Conservation (phyloP, 108 stramenopile species). For the Nitzschia inconspicua region DNA sequence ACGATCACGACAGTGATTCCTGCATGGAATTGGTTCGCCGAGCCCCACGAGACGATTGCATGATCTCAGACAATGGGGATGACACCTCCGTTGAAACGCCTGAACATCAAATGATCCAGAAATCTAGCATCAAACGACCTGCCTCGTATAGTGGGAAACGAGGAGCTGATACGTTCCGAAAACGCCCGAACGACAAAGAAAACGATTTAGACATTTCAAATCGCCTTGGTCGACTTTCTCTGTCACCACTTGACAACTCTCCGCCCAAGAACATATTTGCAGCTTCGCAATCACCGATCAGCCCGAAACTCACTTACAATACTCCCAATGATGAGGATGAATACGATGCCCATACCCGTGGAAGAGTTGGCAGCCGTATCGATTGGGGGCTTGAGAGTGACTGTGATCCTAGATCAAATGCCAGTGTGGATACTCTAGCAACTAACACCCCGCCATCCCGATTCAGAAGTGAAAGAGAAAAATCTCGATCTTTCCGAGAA, state of each 20-base stretch:
- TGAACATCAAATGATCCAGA: neutral
- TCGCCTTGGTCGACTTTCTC: conserved; percentile 13
- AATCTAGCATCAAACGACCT: conserved; percentile 12
- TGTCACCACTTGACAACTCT: conserved; percentile 1
- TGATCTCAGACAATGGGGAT: neutral
- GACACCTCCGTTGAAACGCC: neutral
- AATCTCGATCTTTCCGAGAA: conserved; percentile 14
- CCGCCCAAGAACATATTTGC: conserved; percentile 16
- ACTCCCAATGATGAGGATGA: conserved; percentile 8
- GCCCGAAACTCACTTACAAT: conserved; percentile 21
- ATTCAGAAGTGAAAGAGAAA: conserved; percentile 1
- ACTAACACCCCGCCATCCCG: conserved; percentile 1
- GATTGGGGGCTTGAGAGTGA: conserved; percentile 1
- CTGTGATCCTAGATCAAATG: neutral
- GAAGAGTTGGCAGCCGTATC: neutral
- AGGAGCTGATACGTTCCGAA: conserved; percentile 23
- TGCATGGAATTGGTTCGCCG: conserved; percentile 23
- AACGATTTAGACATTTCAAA: conserved; percentile 8
- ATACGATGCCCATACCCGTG: neutral
- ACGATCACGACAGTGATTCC: neutral
- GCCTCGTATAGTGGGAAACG: conserved; percentile 38
- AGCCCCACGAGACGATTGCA: neutral
- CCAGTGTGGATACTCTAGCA: conserved; percentile 14
- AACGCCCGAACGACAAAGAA: conserved; percentile 3
- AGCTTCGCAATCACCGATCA: conserved; percentile 33